These are phyloP conservation scores for Podaxis sp. DNA, from an alignment of 768 basidiomycete species.

Conservation along the genomic window DNA sequence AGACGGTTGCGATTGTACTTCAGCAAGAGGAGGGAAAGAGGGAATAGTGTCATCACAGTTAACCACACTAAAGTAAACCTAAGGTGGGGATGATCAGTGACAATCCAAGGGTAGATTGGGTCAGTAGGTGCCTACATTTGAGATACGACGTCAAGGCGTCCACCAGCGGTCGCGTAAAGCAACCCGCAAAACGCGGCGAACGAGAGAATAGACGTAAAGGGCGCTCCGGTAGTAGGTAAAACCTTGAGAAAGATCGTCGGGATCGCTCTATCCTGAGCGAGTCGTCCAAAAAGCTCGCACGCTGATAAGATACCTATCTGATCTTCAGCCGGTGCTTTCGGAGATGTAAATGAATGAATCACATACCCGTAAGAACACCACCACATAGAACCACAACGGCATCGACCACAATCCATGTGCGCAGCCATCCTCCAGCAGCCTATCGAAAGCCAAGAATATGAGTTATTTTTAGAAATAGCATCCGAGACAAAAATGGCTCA, in stretches of 20 bases:
- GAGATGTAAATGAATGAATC: not conserved
- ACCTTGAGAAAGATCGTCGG: slow-evolving; percentile 50
- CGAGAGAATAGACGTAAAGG: slow-evolving; percentile 49
- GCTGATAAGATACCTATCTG: slow-evolving; percentile 53
- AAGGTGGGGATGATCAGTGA: slow-evolving; percentile 1
- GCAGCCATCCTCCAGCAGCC: slow-evolving; percentile 62
- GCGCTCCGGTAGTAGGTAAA: slow-evolving; percentile 50
- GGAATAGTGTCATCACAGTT: slow-evolving; percentile 63
- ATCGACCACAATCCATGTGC: slow-evolving; percentile 63
- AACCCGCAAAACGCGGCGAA: slow-evolving; percentile 50
- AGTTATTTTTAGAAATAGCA: not conserved
- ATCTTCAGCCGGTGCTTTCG: too few relatives aligned
- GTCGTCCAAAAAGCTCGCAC: slow-evolving; percentile 56
- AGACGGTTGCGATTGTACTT: slow-evolving; percentile 67
- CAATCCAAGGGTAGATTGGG: not conserved
- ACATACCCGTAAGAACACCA: slow-evolving; percentile 64
- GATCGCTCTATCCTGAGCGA: slow-evolving; percentile 60
- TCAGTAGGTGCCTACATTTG: slow-evolving; percentile 50
- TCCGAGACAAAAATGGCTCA: slow-evolving; percentile 5
- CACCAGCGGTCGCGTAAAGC: slow-evolving; percentile 60
- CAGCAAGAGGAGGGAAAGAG: slow-evolving; percentile 56
- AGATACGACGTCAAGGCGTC: slow-evolving; percentile 51
- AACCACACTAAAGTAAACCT: slow-evolving; percentile 73
- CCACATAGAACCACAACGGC: slow-evolving; percentile 73
- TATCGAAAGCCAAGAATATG: slow-evolving; percentile 21